Conservation (phyloP, 129 eudicot species). For the Escallonia herrerae region DNA sequence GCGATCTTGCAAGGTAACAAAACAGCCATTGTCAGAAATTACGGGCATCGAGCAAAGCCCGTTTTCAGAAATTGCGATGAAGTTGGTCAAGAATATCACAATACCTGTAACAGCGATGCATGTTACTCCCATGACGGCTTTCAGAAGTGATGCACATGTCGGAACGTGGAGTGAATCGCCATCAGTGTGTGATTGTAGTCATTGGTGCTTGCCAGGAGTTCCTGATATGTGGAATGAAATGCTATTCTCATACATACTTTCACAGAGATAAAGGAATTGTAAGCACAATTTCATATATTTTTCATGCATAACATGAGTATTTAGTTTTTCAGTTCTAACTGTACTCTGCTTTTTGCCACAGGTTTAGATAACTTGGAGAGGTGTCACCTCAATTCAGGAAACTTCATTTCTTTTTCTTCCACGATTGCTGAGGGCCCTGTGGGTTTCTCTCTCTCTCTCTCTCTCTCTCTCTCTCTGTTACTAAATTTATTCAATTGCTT, state of each 20-base stretch:
- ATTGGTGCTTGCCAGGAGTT: conserved; percentile 97
- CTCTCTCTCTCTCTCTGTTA: neutral
- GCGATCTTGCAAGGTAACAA: conserved; percentile 62
- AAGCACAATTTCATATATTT: neutral
- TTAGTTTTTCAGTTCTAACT: neutral
- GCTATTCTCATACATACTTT: conserved; percentile 47
- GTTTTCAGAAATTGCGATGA: conserved; percentile 46
- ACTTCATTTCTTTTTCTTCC: neutral
- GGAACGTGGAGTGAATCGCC: conserved; percentile 94
- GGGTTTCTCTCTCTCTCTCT: neutral
- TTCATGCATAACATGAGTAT: neutral
- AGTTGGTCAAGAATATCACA: conserved; percentile 53
- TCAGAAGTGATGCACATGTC: conserved; percentile 90
- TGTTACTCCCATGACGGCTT: conserved; percentile 85
- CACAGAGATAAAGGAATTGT: neutral
- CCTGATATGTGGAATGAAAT: conserved; percentile 96
- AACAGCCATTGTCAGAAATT: conserved; percentile 29
- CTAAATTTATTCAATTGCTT: neutral
- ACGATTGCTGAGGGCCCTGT: conserved; percentile 3
- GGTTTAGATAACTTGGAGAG: neutral
- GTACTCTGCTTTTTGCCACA: neutral
- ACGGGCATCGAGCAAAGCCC: conserved; percentile 40
- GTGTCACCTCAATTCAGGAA: neutral
- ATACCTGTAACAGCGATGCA: conserved; percentile 67
- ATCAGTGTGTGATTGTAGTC: conserved; percentile 81